Evolutionary conservation across 148 eudicot genomes (phyloP).

Genomic region (Rhododendron molle): DNA sequence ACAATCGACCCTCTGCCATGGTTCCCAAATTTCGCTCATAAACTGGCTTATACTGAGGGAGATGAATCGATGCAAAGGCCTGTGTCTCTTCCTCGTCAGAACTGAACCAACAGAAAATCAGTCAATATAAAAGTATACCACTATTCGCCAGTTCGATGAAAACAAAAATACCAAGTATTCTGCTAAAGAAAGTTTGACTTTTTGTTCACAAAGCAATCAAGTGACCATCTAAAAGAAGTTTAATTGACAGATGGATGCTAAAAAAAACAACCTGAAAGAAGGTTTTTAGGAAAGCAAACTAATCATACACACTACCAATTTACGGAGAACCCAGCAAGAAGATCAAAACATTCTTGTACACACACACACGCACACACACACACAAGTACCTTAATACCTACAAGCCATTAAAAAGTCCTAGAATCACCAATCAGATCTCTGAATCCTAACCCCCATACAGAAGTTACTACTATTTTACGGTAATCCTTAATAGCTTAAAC

Average conservation of each 20-base stretch:
- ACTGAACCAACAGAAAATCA: conserved; percentile 4
- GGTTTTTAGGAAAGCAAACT: background rate
- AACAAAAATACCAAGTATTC: conserved; percentile 11
- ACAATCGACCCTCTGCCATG: conserved; percentile 54
- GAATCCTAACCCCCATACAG: background rate
- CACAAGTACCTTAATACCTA: background rate
- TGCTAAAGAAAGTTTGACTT: background rate
- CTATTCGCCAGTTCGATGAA: conserved; percentile 5
- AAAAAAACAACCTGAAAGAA: conserved; percentile 2
- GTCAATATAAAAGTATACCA: background rate
- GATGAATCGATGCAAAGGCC: conserved; percentile 14
- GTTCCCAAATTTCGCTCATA: background rate
- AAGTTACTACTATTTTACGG: background rate
- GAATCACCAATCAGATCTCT: conserved; percentile 1
- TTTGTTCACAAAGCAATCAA: background rate
- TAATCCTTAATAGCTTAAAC: background rate
- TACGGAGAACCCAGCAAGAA: background rate
- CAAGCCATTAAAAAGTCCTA: conserved; percentile 6
- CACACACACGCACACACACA: background rate
- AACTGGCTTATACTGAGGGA: background rate
- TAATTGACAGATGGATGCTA: background rate
- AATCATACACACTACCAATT: background rate
- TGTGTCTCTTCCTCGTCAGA: conserved; percentile 7
- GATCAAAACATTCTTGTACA: background rate
- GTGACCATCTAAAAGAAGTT: background rate